A percentile compares a stretch with the other conserved stretches of the same genome.
Evolutionary conservation across 495 filamentous ascomycete species (phyloP).

Genomic region (Aspergillus incahuasiensis): DNA sequence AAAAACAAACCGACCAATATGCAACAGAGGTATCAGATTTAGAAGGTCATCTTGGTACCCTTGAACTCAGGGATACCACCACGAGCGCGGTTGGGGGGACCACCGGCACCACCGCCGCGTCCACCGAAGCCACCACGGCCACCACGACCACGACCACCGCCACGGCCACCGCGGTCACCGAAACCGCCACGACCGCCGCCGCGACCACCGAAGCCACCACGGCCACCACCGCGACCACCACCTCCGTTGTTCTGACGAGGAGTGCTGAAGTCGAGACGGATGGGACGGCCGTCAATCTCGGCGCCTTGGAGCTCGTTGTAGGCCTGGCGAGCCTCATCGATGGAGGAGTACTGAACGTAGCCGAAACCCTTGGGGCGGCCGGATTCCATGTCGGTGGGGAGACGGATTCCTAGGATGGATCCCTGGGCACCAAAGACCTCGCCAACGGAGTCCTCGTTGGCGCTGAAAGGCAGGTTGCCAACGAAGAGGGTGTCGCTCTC

Average conservation of each 20-base stretch:
- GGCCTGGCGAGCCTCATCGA: slow-evolving; percentile 81
- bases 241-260: slow-evolving; percentile 62
- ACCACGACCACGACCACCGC: slow-evolving; percentile 48
- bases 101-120: slow-evolving; percentile 40
- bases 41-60: slow-evolving; percentile 90
- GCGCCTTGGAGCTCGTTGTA: slow-evolving; percentile 70
- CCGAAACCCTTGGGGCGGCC: slow-evolving; percentile 92
- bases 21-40: slow-evolving; percentile 28
- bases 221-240: slow-evolving; percentile 46
- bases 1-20: slow-evolving; percentile 16
- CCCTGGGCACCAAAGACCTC: slow-evolving; percentile 71
- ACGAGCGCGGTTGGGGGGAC: slow-evolving; percentile 53
- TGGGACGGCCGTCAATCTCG: slow-evolving; percentile 69
- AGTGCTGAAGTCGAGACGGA: slow-evolving; percentile 86
- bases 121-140: slow-evolving; percentile 53
- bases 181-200: slow-evolving; percentile 51
- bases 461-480: slow-evolving; percentile 86
- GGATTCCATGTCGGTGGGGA: slow-evolving; percentile 84
- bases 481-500: slow-evolving; percentile 86
- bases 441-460: slow-evolving; percentile 67
- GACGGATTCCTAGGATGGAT: slow-evolving; percentile 69
- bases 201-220: slow-evolving; percentile 47
- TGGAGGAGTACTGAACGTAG: slow-evolving; percentile 77
- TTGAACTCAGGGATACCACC: slow-evolving; percentile 80
- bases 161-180: slow-evolving; percentile 46